These are phyloP conservation scores for Debaryomyces psychrophilus DNA, from an alignment of 1,139 yeast species.

Conservation along the genomic window DNA sequence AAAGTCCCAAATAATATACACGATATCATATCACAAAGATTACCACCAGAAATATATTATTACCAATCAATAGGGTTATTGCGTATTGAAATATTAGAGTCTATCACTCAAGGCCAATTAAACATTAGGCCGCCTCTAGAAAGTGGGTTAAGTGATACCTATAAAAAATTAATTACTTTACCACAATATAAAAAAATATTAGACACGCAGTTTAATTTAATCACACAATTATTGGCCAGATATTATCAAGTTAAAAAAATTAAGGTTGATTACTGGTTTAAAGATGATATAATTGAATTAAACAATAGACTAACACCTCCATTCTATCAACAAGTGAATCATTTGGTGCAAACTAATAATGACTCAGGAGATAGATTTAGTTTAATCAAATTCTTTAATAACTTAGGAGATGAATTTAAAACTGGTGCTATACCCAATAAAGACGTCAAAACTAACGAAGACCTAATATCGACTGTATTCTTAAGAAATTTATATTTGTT, in stretches of 20 bases:
- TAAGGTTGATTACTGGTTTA: slow-evolving; percentile 61
- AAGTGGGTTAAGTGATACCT: slow-evolving; percentile 60
- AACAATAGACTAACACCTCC: slow-evolving; percentile 57
- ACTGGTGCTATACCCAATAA: slow-evolving; percentile 18
- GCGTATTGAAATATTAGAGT: slow-evolving; percentile 65
- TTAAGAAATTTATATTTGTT: slow-evolving; percentile 60
- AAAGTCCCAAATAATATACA: slow-evolving; percentile 78
- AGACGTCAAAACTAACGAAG: slow-evolving; percentile 46
- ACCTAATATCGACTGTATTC: slow-evolving; percentile 61
- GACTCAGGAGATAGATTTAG: slow-evolving; percentile 32
- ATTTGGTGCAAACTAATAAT: slow-evolving; percentile 32
- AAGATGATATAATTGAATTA: slow-evolving; percentile 48
- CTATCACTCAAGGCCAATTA: slow-evolving; percentile 66
- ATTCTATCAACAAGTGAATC: slow-evolving; percentile 31
- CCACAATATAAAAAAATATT: slow-evolving; percentile 51
- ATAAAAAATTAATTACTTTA: slow-evolving; percentile 55
- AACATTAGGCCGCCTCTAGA: slow-evolving; percentile 74
- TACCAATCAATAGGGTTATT: slow-evolving; percentile 80
- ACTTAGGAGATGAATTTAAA: slow-evolving; percentile 20
- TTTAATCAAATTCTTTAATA: slow-evolving; percentile 37
- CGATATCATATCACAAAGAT: slow-evolving; percentile 79
- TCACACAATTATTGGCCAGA: slow-evolving; percentile 77
- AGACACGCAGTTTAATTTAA: slow-evolving; percentile 64
- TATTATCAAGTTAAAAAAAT: slow-evolving; percentile 82
- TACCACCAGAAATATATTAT: slow-evolving; percentile 85